These are phyloP conservation scores for Suhomyces bokatorum DNA, from an alignment of 1,139 yeast species.

Conservation along the genomic window DNA sequence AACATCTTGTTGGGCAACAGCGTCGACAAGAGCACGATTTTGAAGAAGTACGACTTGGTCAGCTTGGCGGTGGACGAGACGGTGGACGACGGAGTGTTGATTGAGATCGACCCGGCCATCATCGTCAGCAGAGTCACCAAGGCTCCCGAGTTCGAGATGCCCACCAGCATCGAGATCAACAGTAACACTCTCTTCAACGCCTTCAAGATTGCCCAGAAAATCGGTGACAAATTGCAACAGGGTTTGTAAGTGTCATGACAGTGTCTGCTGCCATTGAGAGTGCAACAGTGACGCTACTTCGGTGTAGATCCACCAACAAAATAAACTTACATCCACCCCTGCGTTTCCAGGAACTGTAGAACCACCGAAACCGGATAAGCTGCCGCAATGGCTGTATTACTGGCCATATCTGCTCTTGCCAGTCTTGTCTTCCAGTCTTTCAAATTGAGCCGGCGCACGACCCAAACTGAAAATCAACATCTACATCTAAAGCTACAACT, in stretches of 20 bases:
- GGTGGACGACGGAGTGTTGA: conserved; percentile 85
- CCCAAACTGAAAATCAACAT: conserved; percentile 7
- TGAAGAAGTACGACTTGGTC: conserved; percentile 84
- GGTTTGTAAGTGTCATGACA: conserved; percentile 49
- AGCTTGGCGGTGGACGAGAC: conserved; percentile 88
- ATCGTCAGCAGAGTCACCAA: conserved; percentile 88
- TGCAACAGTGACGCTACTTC: background rate
- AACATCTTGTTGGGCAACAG: conserved; percentile 74
- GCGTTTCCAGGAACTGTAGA: no score
- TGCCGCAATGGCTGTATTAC: no score
- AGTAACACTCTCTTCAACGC: conserved; percentile 90
- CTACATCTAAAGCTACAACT: background rate
- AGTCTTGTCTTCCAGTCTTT: background rate
- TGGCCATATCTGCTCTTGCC: background rate
- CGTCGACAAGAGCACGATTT: conserved; percentile 74
- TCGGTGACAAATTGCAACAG: conserved; percentile 86
- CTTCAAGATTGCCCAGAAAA: conserved; percentile 85
- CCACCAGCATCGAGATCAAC: conserved; percentile 61
- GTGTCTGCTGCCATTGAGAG: background rate
- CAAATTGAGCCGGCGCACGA: conserved; percentile 6
- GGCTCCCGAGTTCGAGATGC: conserved; percentile 54
- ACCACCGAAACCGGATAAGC: no score
- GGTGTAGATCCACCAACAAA: conserved; percentile 2
- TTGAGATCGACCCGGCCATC: conserved; percentile 85
- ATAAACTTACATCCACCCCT: background rate